Percentiles rank a stretch among this genome's conserved stretches.
Conservation (phyloP, 257 asterid species). For the Gentiana macrophylla region DNA sequence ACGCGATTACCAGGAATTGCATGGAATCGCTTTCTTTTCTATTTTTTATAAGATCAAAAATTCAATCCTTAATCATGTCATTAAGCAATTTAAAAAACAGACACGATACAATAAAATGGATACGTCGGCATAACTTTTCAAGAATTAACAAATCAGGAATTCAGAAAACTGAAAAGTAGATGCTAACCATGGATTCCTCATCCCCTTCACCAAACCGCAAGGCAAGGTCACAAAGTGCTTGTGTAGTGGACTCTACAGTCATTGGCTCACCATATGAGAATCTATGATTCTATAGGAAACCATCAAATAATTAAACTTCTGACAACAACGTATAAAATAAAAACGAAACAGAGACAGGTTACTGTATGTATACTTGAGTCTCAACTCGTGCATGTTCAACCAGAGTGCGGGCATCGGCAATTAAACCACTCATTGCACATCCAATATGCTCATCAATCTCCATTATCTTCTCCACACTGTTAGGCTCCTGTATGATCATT, state of each 20-base stretch:
- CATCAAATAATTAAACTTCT: conserved; percentile 3
- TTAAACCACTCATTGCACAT: conserved; percentile 92
- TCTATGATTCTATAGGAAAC: conserved; percentile 56
- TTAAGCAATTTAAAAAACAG: too few relatives aligned
- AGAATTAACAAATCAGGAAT: background rate
- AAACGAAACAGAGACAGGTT: background rate
- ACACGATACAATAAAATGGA: too few relatives aligned
- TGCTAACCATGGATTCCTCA: conserved; percentile 60
- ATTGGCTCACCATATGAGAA: conserved; percentile 91
- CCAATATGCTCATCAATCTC: conserved; percentile 90
- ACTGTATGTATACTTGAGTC: conserved; percentile 48
- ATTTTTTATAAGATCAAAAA: too few relatives aligned
- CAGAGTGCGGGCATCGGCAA: conserved; percentile 91
- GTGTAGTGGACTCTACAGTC: conserved; percentile 92
- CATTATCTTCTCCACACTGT: conserved; percentile 60
- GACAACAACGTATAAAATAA: background rate
- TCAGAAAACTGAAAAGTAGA: background rate
- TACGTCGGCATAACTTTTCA: too few relatives aligned
- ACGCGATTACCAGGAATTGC: too few relatives aligned
- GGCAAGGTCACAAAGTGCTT: conserved; percentile 92
- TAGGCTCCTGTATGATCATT: conserved; percentile 27
- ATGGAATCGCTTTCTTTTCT: too few relatives aligned
- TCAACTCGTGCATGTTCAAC: conserved; percentile 95
- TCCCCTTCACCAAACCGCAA: conserved; percentile 93
- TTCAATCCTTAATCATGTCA: too few relatives aligned